A percentile compares a stretch with the other conserved stretches of the same genome.
phyloP scores from a whole-genome alignment of 1,284 basidiomycete genomes.

The Volvariella surrecta region DNA sequence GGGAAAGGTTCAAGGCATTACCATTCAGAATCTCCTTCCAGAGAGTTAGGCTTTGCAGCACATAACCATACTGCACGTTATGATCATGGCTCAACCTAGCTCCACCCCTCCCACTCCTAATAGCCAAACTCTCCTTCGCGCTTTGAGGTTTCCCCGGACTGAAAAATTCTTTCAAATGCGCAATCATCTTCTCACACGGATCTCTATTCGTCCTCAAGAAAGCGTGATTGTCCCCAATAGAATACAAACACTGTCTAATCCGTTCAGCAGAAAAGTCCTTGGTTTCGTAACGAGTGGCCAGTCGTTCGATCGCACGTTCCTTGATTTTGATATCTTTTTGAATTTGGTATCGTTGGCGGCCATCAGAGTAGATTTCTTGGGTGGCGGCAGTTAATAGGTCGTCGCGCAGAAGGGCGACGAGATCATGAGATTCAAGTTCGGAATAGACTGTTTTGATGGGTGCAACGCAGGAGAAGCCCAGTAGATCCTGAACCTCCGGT shows the following conservation, averaged over 20 bases:
- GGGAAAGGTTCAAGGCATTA: conserved; percentile 17
- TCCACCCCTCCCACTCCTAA: conserved; percentile 67
- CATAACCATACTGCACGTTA: conserved; percentile 73
- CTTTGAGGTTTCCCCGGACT: conserved; percentile 60
- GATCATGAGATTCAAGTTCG: conserved; percentile 53
- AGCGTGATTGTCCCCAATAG: conserved; percentile 79
- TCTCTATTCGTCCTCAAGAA: conserved; percentile 76
- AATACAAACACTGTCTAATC: conserved; percentile 70
- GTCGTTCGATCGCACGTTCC: conserved; percentile 70
- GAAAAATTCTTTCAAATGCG: conserved; percentile 66
- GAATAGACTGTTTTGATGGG: conserved; percentile 67
- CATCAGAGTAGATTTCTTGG: conserved; percentile 69
- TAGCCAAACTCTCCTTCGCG: conserved; percentile 56
- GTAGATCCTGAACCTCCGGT: conserved; percentile 65
- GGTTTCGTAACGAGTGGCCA: conserved; percentile 54
- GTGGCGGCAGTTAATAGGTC: conserved; percentile 65
- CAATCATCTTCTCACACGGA: conserved; percentile 76
- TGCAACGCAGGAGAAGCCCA: conserved; percentile 65
- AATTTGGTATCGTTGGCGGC: conserved; percentile 59
- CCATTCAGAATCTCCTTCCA: conserved; percentile 80
- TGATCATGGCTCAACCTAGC: conserved; percentile 77
- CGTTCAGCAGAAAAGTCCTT: conserved; percentile 50
- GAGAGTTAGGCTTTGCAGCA: conserved; percentile 72
- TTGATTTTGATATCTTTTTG: conserved; percentile 75
- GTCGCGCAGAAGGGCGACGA: conserved; percentile 61